Base-by-base conservation (phyloP, 768 basidiomycete genomes). In the Hypholoma fasciculare region DNA sequence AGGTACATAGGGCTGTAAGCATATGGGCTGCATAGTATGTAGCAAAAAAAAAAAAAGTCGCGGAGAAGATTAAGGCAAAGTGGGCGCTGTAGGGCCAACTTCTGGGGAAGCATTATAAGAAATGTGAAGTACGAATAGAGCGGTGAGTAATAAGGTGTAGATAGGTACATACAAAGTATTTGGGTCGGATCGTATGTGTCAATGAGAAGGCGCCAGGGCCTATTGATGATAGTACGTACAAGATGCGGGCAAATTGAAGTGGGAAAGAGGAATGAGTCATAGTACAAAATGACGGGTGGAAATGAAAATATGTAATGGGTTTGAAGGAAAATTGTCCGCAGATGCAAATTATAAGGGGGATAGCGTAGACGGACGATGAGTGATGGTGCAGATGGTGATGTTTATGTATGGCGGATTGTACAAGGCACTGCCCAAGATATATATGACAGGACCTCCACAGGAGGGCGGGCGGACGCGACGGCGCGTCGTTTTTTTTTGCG, bases 361-460 rank as follows among this genome's bases (percentile, higher is more conserved):
- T 52, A 44, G 37, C 39, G 26, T 59, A 57, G 50, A 40, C 23
- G 23, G 23, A 23, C 23, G 23, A 23, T 23, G 34, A 43, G 44
- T 34, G 30, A 34, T 34, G 30, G 30, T 34, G 30, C 30, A 34
- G 39, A 23, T 37, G 36, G 34, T 20, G 44, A 50, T 20, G 36
- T 26, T 36, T 48, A 16, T 46, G 40, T 49, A 34, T 34, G 30
- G 30, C 30, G 30, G 48, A 20, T 53, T 49, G 50, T 63, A 63
- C 62, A 63, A 59, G 60, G 62, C 46, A 46, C 58, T 59, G 61
- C 55, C 60, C 54, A 58, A 54, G 42, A 59, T 46, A 55, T 46
- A 54, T 27, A 23, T 50, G 38, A 43, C 47, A 51, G 40, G 11
- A 44, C 55, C 46, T 52, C 49, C 46, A 34, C 40, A 26, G 27